Conservation (phyloP, 2,329 filamentous ascomycete genomes). For the Fusarium tanahbumbuense region DNA sequence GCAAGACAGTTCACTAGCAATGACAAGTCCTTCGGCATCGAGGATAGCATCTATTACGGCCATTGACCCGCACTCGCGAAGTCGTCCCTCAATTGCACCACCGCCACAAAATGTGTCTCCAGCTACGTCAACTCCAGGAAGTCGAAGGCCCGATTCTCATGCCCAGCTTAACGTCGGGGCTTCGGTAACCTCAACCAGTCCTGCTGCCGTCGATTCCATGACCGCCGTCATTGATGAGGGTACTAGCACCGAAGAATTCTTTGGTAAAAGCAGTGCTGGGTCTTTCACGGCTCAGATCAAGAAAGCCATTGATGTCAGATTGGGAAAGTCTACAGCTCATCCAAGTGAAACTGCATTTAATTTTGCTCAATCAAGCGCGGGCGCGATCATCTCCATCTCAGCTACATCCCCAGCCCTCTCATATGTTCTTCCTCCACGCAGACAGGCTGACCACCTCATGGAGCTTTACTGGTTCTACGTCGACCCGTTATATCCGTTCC, state of each 20-base stretch:
- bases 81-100: not conserved
- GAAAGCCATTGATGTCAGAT: conserved; percentile 53
- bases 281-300: conserved; percentile 61
- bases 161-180: conserved; percentile 19
- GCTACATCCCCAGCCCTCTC: conserved; percentile 43
- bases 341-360: not conserved
- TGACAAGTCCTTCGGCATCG: not conserved
- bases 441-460: conserved; percentile 59
- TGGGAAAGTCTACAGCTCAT: conserved; percentile 31
- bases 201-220: conserved; percentile 58
- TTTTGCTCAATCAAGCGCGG: not conserved
- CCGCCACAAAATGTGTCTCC: conserved; percentile 26
- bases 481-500: conserved; percentile 59
- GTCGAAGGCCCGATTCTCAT: conserved; percentile 13
- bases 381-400: not conserved
- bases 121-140: conserved; percentile 20
- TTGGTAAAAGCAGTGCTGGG: conserved; percentile 60
- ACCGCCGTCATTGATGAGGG: conserved; percentile 58
- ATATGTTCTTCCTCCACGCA: conserved; percentile 58
- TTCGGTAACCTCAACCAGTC: conserved; percentile 34
- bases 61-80: not conserved
- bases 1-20: not conserved
- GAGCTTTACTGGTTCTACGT: conserved; percentile 60
- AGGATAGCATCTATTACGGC: not conserved
- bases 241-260: conserved; percentile 55